These are phyloP conservation scores for Isatis tinctoria DNA, from an alignment of 345 rosid species.

Conservation along the genomic window DNA sequence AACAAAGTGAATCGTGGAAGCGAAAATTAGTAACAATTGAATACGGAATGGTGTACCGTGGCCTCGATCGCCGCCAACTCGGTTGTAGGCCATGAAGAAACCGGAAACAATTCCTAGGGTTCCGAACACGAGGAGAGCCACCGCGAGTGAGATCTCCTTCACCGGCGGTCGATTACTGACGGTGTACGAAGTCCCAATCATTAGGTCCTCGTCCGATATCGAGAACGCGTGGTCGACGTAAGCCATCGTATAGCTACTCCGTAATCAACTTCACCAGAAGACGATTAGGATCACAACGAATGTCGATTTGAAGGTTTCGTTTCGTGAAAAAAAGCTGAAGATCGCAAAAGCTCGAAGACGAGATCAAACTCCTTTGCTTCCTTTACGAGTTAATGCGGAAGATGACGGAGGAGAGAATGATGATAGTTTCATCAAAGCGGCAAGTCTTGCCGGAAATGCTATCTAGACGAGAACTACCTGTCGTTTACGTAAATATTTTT, in stretches of 20 bases:
- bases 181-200: slow-evolving; percentile 67
- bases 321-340: slow-evolving; percentile 11
- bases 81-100: slow-evolving; percentile 62
- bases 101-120: slow-evolving; percentile 68
- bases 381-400: background rate
- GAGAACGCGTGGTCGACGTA: slow-evolving; percentile 98
- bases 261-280: slow-evolving; percentile 16
- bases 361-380: slow-evolving; percentile 18
- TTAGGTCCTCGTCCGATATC: slow-evolving; percentile 88
- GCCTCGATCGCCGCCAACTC: slow-evolving; percentile 82
- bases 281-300: background rate
- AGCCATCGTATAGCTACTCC: slow-evolving; percentile 50
- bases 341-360: slow-evolving; percentile 14
- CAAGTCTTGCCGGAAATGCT: slow-evolving; percentile 5
- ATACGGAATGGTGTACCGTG: slow-evolving; percentile 50
- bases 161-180: slow-evolving; percentile 80
- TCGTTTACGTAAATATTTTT: background rate
- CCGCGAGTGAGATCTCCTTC: slow-evolving; percentile 90
- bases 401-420: slow-evolving; percentile 10
- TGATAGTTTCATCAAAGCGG: background rate
- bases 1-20: background rate
- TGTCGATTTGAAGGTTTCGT: background rate
- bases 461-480: background rate
- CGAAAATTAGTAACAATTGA: slow-evolving; percentile 5
- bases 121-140: slow-evolving; percentile 88